These are phyloP conservation scores for Aspergillus pseudoglaucus DNA, from an alignment of 2,329 filamentous ascomycete genomes.

Conservation along the genomic window DNA sequence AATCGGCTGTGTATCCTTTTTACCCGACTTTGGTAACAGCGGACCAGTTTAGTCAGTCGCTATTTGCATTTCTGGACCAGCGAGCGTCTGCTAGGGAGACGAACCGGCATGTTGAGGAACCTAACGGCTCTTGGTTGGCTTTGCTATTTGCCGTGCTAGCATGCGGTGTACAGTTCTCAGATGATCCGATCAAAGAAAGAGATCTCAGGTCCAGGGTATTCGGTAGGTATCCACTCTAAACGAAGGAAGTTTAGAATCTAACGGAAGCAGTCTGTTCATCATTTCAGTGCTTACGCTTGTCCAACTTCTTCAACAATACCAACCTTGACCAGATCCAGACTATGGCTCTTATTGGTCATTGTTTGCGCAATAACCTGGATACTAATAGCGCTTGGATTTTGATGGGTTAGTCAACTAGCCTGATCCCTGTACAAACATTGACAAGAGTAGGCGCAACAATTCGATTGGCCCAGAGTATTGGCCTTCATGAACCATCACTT, in stretches of 20 bases:
- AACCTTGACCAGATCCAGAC: conserved; percentile 18
- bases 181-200: conserved; percentile 17
- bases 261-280: conserved; percentile 15
- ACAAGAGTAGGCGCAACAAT: conserved; percentile 12
- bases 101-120: neutral
- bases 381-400: conserved; percentile 21
- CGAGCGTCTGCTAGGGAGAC: conserved; percentile 2
- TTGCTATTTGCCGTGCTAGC: conserved; percentile 17
- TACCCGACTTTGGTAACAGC: conserved; percentile 13
- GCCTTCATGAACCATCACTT: conserved; percentile 12
- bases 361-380: conserved; percentile 16
- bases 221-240: conserved; percentile 7
- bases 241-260: neutral
- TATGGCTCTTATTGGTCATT: conserved; percentile 18
- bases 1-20: conserved; percentile 13
- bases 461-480: conserved; percentile 19
- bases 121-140: conserved; percentile 15
- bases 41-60: conserved; percentile 9
- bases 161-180: conserved; percentile 17
- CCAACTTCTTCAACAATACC: conserved; percentile 18
- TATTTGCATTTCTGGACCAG: conserved; percentile 13
- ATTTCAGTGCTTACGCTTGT: conserved; percentile 18
- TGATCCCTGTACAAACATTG: neutral
- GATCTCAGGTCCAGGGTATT: conserved; percentile 19
- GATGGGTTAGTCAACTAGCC: conserved; percentile 10